A percentile compares a stretch with the other conserved stretches of the same genome.
These are phyloP conservation scores for Globisporangium viniferum DNA, from an alignment of 352 stramenopile genomes.

Conservation along the genomic window DNA sequence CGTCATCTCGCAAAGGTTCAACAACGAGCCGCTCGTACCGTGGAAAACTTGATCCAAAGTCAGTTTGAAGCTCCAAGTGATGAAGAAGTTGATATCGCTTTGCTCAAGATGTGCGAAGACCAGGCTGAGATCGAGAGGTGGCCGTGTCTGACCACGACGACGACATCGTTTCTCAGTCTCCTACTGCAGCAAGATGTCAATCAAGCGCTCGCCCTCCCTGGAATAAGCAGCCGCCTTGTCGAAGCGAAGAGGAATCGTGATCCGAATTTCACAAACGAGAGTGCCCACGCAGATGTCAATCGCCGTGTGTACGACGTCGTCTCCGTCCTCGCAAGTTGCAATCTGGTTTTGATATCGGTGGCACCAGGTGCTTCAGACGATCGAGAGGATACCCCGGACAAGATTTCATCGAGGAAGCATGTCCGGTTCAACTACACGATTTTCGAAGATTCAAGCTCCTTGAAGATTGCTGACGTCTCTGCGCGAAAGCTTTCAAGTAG, in stretches of 20 bases:
- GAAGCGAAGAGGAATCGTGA: conserved; percentile 37
- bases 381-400: conserved; percentile 22
- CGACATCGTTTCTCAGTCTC: conserved; percentile 49
- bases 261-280: conserved; percentile 14
- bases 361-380: conserved; percentile 11
- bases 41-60: conserved; percentile 12
- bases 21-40: conserved; percentile 20
- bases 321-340: conserved; percentile 53
- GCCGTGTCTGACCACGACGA: conserved; percentile 55
- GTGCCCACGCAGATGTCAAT: conserved; percentile 36
- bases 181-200: conserved; percentile 43
- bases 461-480: conserved; percentile 21
- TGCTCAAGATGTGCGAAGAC: conserved; percentile 46
- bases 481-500: conserved; percentile 1
- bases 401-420: conserved; percentile 35
- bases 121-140: conserved; percentile 43
- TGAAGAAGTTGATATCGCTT: conserved; percentile 40
- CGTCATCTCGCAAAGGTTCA: conserved; percentile 36
- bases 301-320: conserved; percentile 71
- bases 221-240: conserved; percentile 42
- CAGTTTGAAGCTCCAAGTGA: conserved; percentile 1
- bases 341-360: conserved; percentile 35
- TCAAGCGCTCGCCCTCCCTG: conserved; percentile 22
- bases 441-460: conserved; percentile 29
- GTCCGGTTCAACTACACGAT: conserved; percentile 56